Evolutionary conservation across 306 rosid genomes (phyloP), one percentile per base, ranked within the genome.

Genomic region (Prunus mume): DNA sequence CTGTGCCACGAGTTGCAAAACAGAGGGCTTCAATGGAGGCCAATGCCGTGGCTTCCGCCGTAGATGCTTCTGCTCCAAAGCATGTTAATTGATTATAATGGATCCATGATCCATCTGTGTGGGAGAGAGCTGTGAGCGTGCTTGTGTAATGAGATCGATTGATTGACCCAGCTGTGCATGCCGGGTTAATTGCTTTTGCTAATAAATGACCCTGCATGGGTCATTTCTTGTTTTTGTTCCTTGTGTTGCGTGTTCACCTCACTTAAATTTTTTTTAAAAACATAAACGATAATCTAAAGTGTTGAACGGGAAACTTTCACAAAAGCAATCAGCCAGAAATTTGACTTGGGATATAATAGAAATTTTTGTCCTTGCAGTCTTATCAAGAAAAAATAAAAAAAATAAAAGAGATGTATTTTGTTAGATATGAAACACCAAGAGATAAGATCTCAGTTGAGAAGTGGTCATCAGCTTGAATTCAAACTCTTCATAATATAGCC

Each of bases 1-100:
- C 56, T 89, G 91, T 27, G 91, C 78, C 3, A 13, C 73, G 27
- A 73, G 81, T 19, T 89, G 93, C 68, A 52, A 75, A 20, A 71
- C 84, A 0, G 93, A 87, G 77, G 82, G 80, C 51, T 89, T 87
- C 67, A 45, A 54, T 2, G 85, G 81, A 6, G 91, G 93, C 17
- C 73, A 78, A 12, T 89, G 93, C 77, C 87, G 80, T 19, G 93
- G 91, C 30, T 79, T 85, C 54, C 87, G 88, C 30, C 86, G 86
- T 30, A 78, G 86, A 19, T 89, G 93, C 77, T 72, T 82, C 72
- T 89, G 93, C 82, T 76, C 75, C 57, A 87, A 64, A 52, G 79
- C 28, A 2, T 85, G 88, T 50, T 68, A 28, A 63, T 18, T 63
- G 2, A 7, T 63, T 1, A 17, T 63, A 13, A 47, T 13, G 52